phyloP scores from a whole-genome alignment of 2,329 filamentous ascomycete genomes.

The Septoria linicola region DNA sequence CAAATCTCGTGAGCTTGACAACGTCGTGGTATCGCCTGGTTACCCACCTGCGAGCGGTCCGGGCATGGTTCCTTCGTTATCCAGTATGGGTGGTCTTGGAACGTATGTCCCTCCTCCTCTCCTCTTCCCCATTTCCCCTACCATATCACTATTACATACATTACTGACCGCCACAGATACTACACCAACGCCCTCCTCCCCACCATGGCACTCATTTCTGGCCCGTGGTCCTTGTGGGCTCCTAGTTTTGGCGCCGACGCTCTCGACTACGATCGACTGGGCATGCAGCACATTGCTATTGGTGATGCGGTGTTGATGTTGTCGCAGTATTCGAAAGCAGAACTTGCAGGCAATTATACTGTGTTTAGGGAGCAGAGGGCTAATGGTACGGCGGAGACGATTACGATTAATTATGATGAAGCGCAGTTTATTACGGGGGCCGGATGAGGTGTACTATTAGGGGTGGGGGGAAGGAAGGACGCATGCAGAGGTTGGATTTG shows the following conservation, averaged over 20 bases:
- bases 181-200: constrained; percentile 9
- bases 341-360: background rate
- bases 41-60: background rate
- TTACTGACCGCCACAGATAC: too few relatives aligned
- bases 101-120: constrained; percentile 6
- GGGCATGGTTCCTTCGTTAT: constrained; percentile 2
- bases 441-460: background rate
- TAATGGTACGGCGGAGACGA: background rate
- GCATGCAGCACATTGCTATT: constrained; percentile 10
- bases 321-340: constrained; percentile 3
- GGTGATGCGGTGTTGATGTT: constrained; percentile 2
- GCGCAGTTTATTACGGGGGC: background rate
- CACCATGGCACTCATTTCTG: constrained; percentile 9
- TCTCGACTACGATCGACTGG: constrained; percentile 9
- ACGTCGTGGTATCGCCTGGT: background rate
- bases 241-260: constrained; percentile 9
- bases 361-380: background rate
- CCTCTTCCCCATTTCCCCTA: constrained; percentile 2
- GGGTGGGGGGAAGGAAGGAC: too few relatives aligned
- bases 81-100: constrained; percentile 11
- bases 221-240: constrained; percentile 13
- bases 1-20: background rate
- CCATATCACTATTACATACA: too few relatives aligned
- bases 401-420: background rate
- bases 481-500: too few relatives aligned